Conservation (phyloP, 805 yeast species). For the Teunomyces barrocoloradensis region DNA sequence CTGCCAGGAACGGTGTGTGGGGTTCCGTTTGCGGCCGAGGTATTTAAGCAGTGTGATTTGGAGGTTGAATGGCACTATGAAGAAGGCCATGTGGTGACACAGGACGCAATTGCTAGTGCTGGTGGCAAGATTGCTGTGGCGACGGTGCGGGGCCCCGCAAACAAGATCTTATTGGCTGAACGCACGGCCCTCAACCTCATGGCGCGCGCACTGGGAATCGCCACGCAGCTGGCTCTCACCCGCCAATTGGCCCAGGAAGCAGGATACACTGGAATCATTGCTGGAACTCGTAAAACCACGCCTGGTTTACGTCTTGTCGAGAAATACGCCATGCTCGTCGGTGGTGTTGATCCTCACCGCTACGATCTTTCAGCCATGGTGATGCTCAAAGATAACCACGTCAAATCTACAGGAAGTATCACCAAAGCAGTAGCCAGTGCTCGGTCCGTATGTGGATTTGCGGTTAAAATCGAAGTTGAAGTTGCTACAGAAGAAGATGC, state of each 20-base stretch:
- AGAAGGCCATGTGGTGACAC: slow-evolving; percentile 58
- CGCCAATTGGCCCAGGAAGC: slow-evolving; percentile 57
- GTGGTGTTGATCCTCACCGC: slow-evolving; percentile 91
- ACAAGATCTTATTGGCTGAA: slow-evolving; percentile 77
- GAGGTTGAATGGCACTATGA: slow-evolving; percentile 66
- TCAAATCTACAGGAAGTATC: slow-evolving; percentile 90
- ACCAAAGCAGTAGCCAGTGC: slow-evolving; percentile 80
- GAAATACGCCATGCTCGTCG: slow-evolving; percentile 92
- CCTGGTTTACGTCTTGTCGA: slow-evolving; percentile 89
- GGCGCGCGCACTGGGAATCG: slow-evolving; percentile 83
- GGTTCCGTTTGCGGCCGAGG: slow-evolving; percentile 85
- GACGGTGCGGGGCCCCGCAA: slow-evolving; percentile 73
- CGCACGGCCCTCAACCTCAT: slow-evolving; percentile 80
- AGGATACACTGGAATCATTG: slow-evolving; percentile 81
- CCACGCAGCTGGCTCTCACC: slow-evolving; percentile 66
- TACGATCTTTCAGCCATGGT: slow-evolving; percentile 92
- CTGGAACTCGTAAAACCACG: slow-evolving; percentile 97
- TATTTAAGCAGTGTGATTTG: slow-evolving; percentile 71
- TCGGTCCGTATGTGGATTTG: slow-evolving; percentile 78
- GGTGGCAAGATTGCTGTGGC: slow-evolving; percentile 69
- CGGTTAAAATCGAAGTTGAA: slow-evolving; percentile 89
- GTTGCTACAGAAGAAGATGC: slow-evolving; percentile 85
- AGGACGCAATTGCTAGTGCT: slow-evolving; percentile 44
- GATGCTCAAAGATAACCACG: slow-evolving; percentile 93
- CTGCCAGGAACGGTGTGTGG: slow-evolving; percentile 80